A percentile compares a stretch with the other conserved stretches of the same genome.
Evolutionary conservation across 176 grass and related monocot genomes (phyloP).

Genomic region (Hsuehochloa calcarea): DNA sequence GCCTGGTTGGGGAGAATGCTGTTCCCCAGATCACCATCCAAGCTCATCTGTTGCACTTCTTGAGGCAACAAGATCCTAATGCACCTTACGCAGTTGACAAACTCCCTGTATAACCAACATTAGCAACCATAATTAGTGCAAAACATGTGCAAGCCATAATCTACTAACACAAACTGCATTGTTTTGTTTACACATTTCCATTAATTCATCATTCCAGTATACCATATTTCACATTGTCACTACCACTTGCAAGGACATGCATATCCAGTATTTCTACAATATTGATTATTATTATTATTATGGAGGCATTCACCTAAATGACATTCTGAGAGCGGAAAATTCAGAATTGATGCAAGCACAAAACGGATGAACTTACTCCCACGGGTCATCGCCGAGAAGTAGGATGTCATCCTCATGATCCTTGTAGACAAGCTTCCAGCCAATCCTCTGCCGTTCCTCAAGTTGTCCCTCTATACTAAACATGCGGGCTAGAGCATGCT

Average conservation of each 20-base stretch:
- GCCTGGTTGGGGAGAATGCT: constrained; percentile 66
- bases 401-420: constrained; percentile 67
- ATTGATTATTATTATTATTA: not conserved
- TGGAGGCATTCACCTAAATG: not conserved
- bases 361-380: constrained; percentile 54
- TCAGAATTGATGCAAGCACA: not conserved
- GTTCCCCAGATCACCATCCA: constrained; percentile 68
- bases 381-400: constrained; percentile 72
- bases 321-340: not conserved
- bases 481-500: constrained; percentile 50
- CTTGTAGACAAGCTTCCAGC: constrained; percentile 67
- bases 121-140: not conserved
- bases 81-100: constrained; percentile 74
- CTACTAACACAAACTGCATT: not conserved
- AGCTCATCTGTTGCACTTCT: constrained; percentile 58
- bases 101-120: constrained; percentile 54
- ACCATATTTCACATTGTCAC: not conserved
- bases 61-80: constrained; percentile 47
- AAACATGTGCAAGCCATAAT: not conserved
- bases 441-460: constrained; percentile 58
- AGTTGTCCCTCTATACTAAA: constrained; percentile 73
- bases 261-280: not conserved
- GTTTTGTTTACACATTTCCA: not conserved
- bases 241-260: not conserved
- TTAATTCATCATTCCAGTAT: not conserved